Conservation (phyloP, 73 alveolate species). For the Urostyla sp. region DNA sequence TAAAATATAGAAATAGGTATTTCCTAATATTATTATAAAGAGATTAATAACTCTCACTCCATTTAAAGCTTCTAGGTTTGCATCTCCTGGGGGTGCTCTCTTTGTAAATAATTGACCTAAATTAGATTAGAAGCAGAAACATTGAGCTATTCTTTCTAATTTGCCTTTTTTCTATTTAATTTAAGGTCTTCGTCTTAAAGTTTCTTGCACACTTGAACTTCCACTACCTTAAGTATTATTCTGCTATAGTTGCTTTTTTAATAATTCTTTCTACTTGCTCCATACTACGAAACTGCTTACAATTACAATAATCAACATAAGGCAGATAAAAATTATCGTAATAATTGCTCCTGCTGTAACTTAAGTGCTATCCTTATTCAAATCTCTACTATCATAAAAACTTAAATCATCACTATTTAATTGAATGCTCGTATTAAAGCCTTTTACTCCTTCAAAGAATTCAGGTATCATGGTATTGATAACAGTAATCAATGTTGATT, state of each 20-base stretch:
- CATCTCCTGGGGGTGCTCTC: slow-evolving; percentile 12
- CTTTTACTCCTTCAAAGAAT: slow-evolving; percentile 32
- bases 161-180: not conserved
- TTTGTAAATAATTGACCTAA: not conserved
- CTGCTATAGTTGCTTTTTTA: not conserved
- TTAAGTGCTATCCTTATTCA: slow-evolving; percentile 8
- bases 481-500: not conserved
- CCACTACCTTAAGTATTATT: not conserved
- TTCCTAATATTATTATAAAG: slow-evolving; percentile 6
- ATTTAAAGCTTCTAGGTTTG: slow-evolving; percentile 17
- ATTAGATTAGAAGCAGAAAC: slow-evolving; percentile 4
- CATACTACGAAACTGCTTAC: not conserved
- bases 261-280: not conserved
- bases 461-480: slow-evolving; percentile 15
- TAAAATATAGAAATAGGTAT: slow-evolving; percentile 32
- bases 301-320: not conserved
- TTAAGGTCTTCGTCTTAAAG: not conserved
- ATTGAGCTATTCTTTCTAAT: slow-evolving; percentile 1
- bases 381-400: slow-evolving; percentile 13
- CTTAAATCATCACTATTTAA: not conserved
- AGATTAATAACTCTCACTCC: slow-evolving; percentile 4
- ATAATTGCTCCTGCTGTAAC: slow-evolving; percentile 1
- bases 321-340: not conserved
- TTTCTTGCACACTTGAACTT: not conserved
- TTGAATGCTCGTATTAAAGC: not conserved